These are phyloP conservation scores for Zea mays DNA, from an alignment of 176 grass and related monocot genomes.

Conservation along the genomic window DNA sequence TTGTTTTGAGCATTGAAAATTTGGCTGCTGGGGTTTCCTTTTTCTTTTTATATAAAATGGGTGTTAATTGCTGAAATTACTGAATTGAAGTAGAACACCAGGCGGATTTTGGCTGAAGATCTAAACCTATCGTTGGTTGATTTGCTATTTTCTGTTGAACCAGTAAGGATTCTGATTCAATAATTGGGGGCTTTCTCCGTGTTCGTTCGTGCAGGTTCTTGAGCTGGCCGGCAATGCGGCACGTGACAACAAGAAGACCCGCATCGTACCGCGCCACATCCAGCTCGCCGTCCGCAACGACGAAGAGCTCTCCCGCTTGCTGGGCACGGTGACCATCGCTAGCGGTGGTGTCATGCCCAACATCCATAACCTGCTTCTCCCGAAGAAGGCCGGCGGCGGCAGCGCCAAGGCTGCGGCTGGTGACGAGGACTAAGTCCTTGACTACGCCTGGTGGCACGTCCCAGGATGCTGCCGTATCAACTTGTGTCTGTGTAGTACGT, in stretches of 20 bases:
- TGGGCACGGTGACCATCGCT: constrained; percentile 90
- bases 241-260: constrained; percentile 96
- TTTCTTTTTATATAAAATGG: no score
- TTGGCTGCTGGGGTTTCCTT: no score
- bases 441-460: background rate
- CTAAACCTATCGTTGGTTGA: no score
- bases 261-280: constrained; percentile 97
- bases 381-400: constrained; percentile 65
- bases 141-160: background rate
- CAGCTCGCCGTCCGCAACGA: constrained; percentile 95
- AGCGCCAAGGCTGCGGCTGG: constrained; percentile 70
- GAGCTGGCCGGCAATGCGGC: constrained; percentile 91
- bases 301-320: constrained; percentile 89
- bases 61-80: background rate
- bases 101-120: no score
- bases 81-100: no score
- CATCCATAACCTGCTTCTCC: constrained; percentile 97
- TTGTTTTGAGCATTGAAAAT: background rate
- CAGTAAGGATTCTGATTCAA: background rate
- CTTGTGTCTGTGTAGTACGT: constrained; percentile 13
- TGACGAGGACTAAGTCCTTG: constrained; percentile 57
- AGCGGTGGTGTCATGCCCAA: constrained; percentile 98
- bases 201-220: constrained; percentile 43
- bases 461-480: background rate
- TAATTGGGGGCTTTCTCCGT: background rate